phyloP scores from a whole-genome alignment of 108 stramenopile genomes.

The Cyclotella sp. region DNA sequence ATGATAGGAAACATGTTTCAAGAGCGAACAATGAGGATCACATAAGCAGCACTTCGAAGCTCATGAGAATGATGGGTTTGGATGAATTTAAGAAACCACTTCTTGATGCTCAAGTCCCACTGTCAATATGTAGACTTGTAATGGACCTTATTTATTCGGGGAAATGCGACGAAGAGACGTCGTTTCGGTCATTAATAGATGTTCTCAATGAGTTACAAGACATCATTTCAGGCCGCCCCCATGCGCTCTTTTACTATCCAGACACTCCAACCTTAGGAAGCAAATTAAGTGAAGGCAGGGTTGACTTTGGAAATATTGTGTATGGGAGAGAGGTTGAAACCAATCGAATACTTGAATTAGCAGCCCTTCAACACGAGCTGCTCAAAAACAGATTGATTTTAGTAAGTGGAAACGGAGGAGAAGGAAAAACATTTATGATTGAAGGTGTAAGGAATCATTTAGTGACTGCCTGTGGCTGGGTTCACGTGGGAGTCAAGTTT shows the following conservation, averaged over 20 bases:
- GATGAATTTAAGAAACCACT: not conserved
- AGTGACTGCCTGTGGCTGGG: not conserved
- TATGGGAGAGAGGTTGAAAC: not conserved
- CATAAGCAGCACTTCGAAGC: not conserved
- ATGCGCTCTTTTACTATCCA: not conserved
- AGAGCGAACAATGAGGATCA: no score
- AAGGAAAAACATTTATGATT: not conserved
- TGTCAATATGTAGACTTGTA: conserved; percentile 1
- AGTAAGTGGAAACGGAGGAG: not conserved
- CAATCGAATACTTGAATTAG: not conserved
- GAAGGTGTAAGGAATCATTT: not conserved
- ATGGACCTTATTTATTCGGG: conserved; percentile 1
- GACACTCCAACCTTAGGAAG: not conserved
- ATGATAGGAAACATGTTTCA: no score
- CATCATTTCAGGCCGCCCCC: not conserved
- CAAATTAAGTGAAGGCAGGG: no score
- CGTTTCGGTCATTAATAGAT: not conserved
- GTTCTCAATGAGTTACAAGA: not conserved
- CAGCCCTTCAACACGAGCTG: not conserved
- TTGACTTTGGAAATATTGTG: conserved; percentile 2
- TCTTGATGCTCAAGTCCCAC: not conserved
- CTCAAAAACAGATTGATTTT: conserved; percentile 4
- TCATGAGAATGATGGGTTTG: not conserved
- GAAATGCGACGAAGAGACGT: not conserved
- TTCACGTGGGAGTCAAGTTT: conserved; percentile 9